Evolutionary conservation across 371 early-diverging fungal genomes (phyloP).

Genomic region (Actinomucor elegans): DNA sequence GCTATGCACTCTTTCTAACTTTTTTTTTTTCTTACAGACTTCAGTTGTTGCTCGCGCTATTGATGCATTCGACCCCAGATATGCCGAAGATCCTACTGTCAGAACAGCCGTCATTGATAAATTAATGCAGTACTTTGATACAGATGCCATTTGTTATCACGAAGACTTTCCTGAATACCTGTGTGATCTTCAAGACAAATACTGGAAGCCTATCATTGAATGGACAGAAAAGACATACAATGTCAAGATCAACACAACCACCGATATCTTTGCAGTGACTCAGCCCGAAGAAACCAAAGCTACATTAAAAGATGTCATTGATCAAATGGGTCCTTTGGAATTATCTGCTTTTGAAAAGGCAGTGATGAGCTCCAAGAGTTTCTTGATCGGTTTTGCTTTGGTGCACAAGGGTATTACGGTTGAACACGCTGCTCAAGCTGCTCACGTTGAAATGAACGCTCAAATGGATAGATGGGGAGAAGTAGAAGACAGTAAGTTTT

Average conservation of each 20-base stretch:
- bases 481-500: slow-evolving; percentile 81
- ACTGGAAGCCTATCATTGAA: slow-evolving; percentile 83
- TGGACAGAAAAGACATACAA: slow-evolving; percentile 71
- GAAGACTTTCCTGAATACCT: slow-evolving; percentile 78
- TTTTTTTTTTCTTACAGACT: slow-evolving; percentile 53
- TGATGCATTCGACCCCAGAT: slow-evolving; percentile 64
- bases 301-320: slow-evolving; percentile 55
- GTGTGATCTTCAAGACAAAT: slow-evolving; percentile 73
- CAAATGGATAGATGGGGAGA: slow-evolving; percentile 93
- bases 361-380: slow-evolving; percentile 86
- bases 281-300: slow-evolving; percentile 67
- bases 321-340: slow-evolving; percentile 63
- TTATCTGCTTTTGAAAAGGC: slow-evolving; percentile 91
- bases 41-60: slow-evolving; percentile 83
- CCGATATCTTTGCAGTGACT: slow-evolving; percentile 65
- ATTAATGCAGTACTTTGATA: slow-evolving; percentile 79
- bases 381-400: slow-evolving; percentile 84
- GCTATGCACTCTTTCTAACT: background rate
- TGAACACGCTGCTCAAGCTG: slow-evolving; percentile 78
- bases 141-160: slow-evolving; percentile 88
- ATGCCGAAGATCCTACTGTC: slow-evolving; percentile 30
- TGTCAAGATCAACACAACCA: slow-evolving; percentile 73
- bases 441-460: slow-evolving; percentile 81
- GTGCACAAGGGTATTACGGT: slow-evolving; percentile 72
- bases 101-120: slow-evolving; percentile 73